Evolutionary conservation across 1,284 basidiomycete genomes (phyloP).

Genomic region (Bondarzewia mesenterica): DNA sequence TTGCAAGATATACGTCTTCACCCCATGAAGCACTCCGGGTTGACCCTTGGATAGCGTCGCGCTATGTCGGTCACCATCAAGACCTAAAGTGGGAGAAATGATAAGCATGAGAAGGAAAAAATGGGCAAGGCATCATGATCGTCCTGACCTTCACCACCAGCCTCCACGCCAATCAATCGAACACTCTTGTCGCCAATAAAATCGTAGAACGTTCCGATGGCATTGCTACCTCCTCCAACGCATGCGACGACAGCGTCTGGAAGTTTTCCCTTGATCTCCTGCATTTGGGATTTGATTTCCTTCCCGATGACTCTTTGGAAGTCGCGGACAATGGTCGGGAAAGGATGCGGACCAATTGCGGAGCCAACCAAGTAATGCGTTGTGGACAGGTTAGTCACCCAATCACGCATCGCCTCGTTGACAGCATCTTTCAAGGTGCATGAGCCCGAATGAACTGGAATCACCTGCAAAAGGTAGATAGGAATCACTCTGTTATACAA

Average conservation of each 20-base stretch:
- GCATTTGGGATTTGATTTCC: conserved; percentile 89
- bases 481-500: no score
- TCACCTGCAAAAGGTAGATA: conserved; percentile 43
- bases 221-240: conserved; percentile 96
- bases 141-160: conserved; percentile 80
- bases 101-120: neutral
- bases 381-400: conserved; percentile 91
- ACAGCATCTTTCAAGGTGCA: conserved; percentile 97
- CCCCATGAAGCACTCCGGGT: conserved; percentile 94
- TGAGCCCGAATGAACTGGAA: conserved; percentile 92
- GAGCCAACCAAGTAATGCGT: conserved; percentile 98
- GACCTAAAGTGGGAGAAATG: conserved; percentile 32
- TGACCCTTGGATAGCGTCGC: conserved; percentile 88
- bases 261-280: conserved; percentile 71
- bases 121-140: no score
- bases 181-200: conserved; percentile 86
- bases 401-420: conserved; percentile 95
- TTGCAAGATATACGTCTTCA: conserved; percentile 92
- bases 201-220: conserved; percentile 95
- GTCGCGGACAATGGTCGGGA: conserved; percentile 97
- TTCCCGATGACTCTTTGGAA: conserved; percentile 95
- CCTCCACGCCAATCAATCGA: conserved; percentile 88
- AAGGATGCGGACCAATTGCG: conserved; percentile 96
- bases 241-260: conserved; percentile 95
- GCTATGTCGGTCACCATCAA: conserved; percentile 81